A percentile compares a stretch with the other conserved stretches of the same genome.
Conservation (phyloP, 1,139 yeast species). For the Diutina ranongensis region DNA sequence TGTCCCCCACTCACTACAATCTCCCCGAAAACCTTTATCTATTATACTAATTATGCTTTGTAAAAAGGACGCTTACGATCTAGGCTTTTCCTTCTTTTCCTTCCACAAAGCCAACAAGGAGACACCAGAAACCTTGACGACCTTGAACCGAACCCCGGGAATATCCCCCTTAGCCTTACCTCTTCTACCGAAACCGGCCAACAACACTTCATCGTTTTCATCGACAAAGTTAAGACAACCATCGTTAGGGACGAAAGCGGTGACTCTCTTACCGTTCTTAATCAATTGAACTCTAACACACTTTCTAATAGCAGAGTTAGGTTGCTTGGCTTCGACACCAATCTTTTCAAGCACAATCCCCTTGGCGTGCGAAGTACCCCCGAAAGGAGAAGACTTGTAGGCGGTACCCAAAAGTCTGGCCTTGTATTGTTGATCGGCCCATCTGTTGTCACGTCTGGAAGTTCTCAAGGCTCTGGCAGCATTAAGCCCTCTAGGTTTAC, state of each 20-base stretch:
- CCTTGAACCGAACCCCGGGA: slow-evolving; percentile 99
- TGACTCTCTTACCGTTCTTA: slow-evolving; percentile 99
- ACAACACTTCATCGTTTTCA: slow-evolving; percentile 98
- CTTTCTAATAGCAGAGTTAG: slow-evolving; percentile 99
- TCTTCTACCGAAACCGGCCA: slow-evolving; percentile 99
- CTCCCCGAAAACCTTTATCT: neutral
- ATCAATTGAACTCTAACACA: slow-evolving; percentile 99
- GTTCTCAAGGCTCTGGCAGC: slow-evolving; percentile 99
- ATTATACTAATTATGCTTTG: slow-evolving; percentile 6
- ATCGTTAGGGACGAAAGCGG: slow-evolving; percentile 99
- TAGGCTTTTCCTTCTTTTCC: slow-evolving; percentile 99
- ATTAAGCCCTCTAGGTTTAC: slow-evolving; percentile 98
- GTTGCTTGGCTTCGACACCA: slow-evolving; percentile 99
- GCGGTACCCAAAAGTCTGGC: slow-evolving; percentile 99
- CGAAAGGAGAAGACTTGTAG: slow-evolving; percentile 99
- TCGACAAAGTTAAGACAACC: slow-evolving; percentile 99
- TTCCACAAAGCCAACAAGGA: slow-evolving; percentile 99
- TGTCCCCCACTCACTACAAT: neutral
- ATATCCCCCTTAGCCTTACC: slow-evolving; percentile 99
- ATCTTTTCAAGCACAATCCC: slow-evolving; percentile 99
- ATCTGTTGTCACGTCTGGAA: slow-evolving; percentile 99
- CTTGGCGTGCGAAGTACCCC: slow-evolving; percentile 99
- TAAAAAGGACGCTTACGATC: slow-evolving; percentile 52
- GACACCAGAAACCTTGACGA: slow-evolving; percentile 99
- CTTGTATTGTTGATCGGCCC: slow-evolving; percentile 99